Evolutionary conservation across 768 basidiomycete genomes (phyloP), one percentile per base, ranked within the genome.

Genomic region (Mycena capillaripes): DNA sequence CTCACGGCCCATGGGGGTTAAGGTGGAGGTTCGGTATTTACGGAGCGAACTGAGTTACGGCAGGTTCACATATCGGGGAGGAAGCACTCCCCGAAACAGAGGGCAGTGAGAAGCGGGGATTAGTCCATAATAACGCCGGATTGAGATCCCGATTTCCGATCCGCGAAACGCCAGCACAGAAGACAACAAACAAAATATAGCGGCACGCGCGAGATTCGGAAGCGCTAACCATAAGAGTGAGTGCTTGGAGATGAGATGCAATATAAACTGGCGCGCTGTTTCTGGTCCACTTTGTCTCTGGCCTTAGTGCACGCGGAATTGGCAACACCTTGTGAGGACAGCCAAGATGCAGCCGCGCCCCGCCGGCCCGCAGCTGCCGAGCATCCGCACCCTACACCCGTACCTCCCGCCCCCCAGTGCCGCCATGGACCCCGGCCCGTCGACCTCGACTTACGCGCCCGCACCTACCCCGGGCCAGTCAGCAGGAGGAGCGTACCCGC

Each of bases 321-420:
- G 46, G 1, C 19, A 8, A 17, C 6, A 27, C 4, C 25, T 2
- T 56, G 17, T n/a, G n/a, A n/a, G n/a, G n/a, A n/a, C 59, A 65
- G 19, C n/a, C 29, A 44, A 8, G 12, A 66, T 66, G 66, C 66
- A 59, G 66, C 64, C 42, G 44, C 59, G 65, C 59, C 48, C 50
- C 57, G 40, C 61, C 69, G 73, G 73, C 48, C 70, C 66, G 69
- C 70, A 42, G 30, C 84, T 93, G 30, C 92, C 92, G 5, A 89
- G 92, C 59, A 93, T 94, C 76, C 89, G 89, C 60, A 89, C 91
- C 38, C 83, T 93, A 27, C 91, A 92, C 78, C 90, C 90, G 32
- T 90, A 89, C 80, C 86, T 91, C 25, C 87, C 89, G 4, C 88
- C 87, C n/a, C 82, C 91, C 10, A 81, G 9, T 70, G 74, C 25